Evolutionary conservation across 2,329 filamentous ascomycete genomes (phyloP).

Genomic region (Acarospora socialis): DNA sequence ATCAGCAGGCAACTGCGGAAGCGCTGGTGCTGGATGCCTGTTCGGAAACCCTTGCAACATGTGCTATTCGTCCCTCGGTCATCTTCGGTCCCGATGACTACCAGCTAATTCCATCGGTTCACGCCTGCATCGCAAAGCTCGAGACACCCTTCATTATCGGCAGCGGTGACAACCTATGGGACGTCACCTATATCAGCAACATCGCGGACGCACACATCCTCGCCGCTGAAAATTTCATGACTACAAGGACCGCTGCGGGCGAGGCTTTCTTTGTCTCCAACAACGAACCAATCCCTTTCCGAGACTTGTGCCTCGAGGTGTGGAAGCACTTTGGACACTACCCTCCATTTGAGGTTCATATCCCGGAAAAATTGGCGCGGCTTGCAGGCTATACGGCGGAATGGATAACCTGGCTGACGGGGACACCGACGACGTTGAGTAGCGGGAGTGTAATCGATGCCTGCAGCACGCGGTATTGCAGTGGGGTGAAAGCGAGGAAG

Average conservation of each 20-base stretch:
- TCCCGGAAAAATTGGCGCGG: constrained; percentile 37
- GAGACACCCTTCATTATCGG: constrained; percentile 30
- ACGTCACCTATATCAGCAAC: constrained; percentile 30
- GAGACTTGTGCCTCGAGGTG: constrained; percentile 30
- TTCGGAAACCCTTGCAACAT: constrained; percentile 22
- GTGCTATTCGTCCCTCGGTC: constrained; percentile 29
- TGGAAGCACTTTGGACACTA: constrained; percentile 38
- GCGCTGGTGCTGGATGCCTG: constrained; percentile 26
- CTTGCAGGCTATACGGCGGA: constrained; percentile 32
- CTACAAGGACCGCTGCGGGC: constrained; percentile 25
- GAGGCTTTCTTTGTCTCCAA: constrained; percentile 34
- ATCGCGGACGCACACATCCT: constrained; percentile 32
- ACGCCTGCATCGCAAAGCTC: constrained; percentile 29
- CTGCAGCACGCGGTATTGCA: constrained; percentile 38
- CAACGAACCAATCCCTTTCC: constrained; percentile 31
- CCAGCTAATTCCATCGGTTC: constrained; percentile 28
- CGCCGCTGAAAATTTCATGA: constrained; percentile 29
- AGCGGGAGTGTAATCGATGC: constrained; percentile 42
- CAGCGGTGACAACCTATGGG: constrained; percentile 29
- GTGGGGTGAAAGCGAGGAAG: constrained; percentile 35
- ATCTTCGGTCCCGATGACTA: constrained; percentile 30
- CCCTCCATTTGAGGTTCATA: constrained; percentile 33
- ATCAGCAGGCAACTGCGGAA: constrained; percentile 27
- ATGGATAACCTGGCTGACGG: constrained; percentile 30
- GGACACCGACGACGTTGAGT: constrained; percentile 33